A percentile compares a stretch with the other conserved stretches of the same genome.
phyloP scores from a whole-genome alignment of 768 basidiomycete genomes.

The Lentinus tigrinus region DNA sequence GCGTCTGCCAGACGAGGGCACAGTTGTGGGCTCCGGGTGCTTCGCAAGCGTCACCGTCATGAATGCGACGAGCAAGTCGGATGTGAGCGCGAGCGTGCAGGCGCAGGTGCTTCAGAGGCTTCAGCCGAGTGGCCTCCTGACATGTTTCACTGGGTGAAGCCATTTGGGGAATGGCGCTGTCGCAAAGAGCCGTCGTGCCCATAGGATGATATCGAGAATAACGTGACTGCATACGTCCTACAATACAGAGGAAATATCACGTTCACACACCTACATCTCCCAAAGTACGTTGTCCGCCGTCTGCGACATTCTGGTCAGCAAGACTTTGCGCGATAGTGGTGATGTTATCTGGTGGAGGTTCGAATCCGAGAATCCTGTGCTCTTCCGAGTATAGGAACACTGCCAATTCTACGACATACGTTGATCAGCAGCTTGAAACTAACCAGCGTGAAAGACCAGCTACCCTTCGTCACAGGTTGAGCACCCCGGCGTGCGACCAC shows the following conservation, averaged over 20 bases:
- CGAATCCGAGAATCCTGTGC: slow-evolving; percentile 19
- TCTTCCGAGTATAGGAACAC: slow-evolving; percentile 20
- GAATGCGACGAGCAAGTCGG: slow-evolving; percentile 41
- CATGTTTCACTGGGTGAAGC: slow-evolving; percentile 2
- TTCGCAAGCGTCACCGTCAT: slow-evolving; percentile 40
- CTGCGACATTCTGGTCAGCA: slow-evolving; percentile 13
- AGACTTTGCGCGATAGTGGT: slow-evolving; percentile 20
- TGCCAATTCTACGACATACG: slow-evolving; percentile 9
- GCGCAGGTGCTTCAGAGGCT: slow-evolving; percentile 37
- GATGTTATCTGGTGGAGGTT: slow-evolving; percentile 19
- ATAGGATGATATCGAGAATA: too few species aligned
- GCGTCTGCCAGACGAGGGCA: slow-evolving; percentile 43
- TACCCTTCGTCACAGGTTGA: neutral
- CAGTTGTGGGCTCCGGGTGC: slow-evolving; percentile 40
- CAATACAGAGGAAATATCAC: too few species aligned
- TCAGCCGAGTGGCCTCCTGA: slow-evolving; percentile 2
- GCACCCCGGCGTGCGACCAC: neutral
- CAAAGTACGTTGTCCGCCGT: neutral
- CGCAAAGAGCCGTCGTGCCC: too few species aligned
- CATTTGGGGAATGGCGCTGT: too few species aligned
- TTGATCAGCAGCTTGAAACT: neutral
- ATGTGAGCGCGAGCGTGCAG: slow-evolving; percentile 44
- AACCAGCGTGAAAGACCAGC: neutral
- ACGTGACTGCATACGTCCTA: too few species aligned
- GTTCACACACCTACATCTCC: neutral